phyloP scores from a whole-genome alignment of 1,284 basidiomycete genomes.

The Hemileia vastatrix region DNA sequence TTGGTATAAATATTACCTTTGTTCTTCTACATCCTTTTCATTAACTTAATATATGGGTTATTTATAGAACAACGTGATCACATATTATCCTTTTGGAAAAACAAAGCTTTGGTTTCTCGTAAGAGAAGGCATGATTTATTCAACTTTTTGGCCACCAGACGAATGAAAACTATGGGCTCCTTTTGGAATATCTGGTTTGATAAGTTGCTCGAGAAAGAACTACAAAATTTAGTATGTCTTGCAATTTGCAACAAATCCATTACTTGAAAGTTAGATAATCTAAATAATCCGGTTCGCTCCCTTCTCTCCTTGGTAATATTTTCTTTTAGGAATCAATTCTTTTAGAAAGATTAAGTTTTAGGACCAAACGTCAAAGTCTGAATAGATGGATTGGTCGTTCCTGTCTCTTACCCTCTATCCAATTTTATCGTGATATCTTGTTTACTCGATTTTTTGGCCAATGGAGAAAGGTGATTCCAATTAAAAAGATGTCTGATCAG shows the following conservation, averaged over 20 bases:
- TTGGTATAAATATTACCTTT: conserved; percentile 7
- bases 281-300: not conserved
- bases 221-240: not conserved
- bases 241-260: not conserved
- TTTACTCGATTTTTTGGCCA: not conserved
- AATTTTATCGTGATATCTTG: conserved; percentile 2
- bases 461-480: conserved; percentile 2
- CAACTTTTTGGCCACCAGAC: not conserved
- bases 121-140: not conserved
- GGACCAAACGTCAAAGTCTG: not conserved
- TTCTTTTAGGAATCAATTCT: not conserved
- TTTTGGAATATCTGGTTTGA: conserved; percentile 8
- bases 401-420: conserved; percentile 1
- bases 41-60: not conserved
- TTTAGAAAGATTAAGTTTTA: not conserved
- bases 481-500: not conserved
- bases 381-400: not conserved
- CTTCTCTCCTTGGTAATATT: not conserved
- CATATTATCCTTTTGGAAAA: conserved; percentile 12
- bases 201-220: conserved; percentile 3
- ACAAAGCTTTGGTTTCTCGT: not conserved
- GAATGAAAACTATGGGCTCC: not conserved
- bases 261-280: not conserved
- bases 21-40: too few species aligned
- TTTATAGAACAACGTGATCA: conserved; percentile 5